phyloP scores from a whole-genome alignment of 225 moss, liverwort and hornwort species.

The Antitrichia curtipendula region DNA sequence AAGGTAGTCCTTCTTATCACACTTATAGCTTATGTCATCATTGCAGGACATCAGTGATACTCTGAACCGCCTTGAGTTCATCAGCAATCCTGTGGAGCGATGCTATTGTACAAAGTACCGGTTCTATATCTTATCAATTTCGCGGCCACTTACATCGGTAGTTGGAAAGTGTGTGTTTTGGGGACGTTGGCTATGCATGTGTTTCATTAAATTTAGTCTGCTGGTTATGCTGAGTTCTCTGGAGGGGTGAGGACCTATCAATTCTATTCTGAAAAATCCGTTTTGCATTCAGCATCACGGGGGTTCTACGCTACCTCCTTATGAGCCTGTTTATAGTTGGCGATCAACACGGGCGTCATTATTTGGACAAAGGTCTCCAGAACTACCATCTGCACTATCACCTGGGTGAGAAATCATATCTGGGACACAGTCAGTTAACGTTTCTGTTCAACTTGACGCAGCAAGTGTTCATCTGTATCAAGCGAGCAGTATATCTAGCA shows the following conservation, averaged over 20 bases:
- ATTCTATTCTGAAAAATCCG: not conserved
- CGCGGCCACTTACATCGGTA: not conserved
- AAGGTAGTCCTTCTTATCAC: constrained; percentile 23
- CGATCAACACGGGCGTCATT: constrained; percentile 54
- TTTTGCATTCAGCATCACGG: constrained; percentile 63
- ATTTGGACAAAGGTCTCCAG: constrained; percentile 73
- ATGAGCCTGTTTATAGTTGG: constrained; percentile 95
- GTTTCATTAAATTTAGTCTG: not conserved
- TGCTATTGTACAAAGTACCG: not conserved
- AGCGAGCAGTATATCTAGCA: not conserved
- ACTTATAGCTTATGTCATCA: not conserved
- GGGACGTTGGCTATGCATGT: not conserved
- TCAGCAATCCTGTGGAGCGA: not conserved
- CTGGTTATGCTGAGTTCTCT: not conserved
- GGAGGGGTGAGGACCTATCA: not conserved
- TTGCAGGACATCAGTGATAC: not conserved
- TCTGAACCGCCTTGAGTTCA: not conserved
- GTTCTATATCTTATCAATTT: not conserved
- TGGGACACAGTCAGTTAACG: not conserved
- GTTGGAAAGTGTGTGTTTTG: not conserved
- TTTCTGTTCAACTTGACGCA: not conserved
- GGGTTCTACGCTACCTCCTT: constrained; percentile 62
- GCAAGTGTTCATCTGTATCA: not conserved
- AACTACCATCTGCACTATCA: constrained; percentile 46
- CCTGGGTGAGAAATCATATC: constrained; percentile 25